phyloP scores from a whole-genome alignment of 2,329 filamentous ascomycete genomes.

The Talaromyces sp. region DNA sequence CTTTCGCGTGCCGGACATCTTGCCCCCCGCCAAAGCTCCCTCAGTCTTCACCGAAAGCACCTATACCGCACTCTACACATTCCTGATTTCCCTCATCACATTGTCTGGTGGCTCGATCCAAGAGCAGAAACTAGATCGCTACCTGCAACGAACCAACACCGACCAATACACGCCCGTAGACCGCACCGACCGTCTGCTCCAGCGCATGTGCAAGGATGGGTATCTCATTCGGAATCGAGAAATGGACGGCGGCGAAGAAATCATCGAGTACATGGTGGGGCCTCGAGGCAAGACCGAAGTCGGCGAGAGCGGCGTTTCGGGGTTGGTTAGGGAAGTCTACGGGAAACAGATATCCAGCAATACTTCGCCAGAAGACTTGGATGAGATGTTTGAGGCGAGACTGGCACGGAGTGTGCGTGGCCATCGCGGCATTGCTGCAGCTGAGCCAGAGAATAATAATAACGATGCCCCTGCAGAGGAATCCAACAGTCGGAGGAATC shows the following conservation, averaged over 20 bases:
- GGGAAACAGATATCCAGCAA: conserved; percentile 23
- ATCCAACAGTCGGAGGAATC: background rate
- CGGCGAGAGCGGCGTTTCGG: conserved; percentile 67
- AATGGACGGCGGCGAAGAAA: conserved; percentile 63
- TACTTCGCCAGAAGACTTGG: background rate
- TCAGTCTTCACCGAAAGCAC: conserved; percentile 65
- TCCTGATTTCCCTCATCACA: conserved; percentile 71
- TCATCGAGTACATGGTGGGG: conserved; percentile 76
- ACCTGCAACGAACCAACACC: conserved; percentile 69
- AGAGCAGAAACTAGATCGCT: conserved; percentile 72
- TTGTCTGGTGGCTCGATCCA: conserved; percentile 68
- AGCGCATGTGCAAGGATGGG: conserved; percentile 71
- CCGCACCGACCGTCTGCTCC: conserved; percentile 69
- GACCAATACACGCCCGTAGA: conserved; percentile 69
- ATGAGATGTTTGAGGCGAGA: conserved; percentile 7
- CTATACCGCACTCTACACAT: conserved; percentile 75
- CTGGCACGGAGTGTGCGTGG: conserved; percentile 10
- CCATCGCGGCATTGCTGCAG: background rate
- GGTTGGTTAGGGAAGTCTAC: conserved; percentile 58
- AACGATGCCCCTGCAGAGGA: background rate
- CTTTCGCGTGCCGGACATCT: conserved; percentile 63
- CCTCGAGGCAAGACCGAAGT: conserved; percentile 82
- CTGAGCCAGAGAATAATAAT: background rate
- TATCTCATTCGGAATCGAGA: conserved; percentile 76
- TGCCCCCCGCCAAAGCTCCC: conserved; percentile 63